Conservation (phyloP, 192 early-diverging fungal species). For the Chytriomyces sp. region DNA sequence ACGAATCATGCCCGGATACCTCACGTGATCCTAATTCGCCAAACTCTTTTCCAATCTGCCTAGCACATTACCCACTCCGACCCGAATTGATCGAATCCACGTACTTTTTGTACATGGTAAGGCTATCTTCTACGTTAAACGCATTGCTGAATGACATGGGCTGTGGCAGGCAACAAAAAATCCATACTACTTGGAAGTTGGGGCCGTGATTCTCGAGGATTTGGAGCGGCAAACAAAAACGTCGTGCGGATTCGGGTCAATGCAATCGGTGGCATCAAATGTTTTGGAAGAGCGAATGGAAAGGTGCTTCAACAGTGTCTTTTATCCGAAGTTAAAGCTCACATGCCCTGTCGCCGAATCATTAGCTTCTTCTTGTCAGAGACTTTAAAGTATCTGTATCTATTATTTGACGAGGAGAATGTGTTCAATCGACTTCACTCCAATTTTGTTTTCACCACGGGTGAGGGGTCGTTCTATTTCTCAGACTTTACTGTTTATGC, state of each 20-base stretch:
- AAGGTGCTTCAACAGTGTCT: constrained; percentile 38
- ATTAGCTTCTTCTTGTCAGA: constrained; percentile 83
- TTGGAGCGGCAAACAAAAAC: constrained; percentile 70
- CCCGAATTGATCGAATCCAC: constrained; percentile 96
- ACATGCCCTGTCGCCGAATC: neutral
- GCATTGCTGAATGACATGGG: neutral
- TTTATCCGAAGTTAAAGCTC: neutral
- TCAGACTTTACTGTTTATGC: too few relatives aligned
- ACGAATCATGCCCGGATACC: constrained; percentile 10
- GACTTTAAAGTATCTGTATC: constrained; percentile 94
- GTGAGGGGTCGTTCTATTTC: constrained; percentile 25
- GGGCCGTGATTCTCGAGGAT: constrained; percentile 84
- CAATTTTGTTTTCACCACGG: constrained; percentile 90
- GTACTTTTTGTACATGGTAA: constrained; percentile 79
- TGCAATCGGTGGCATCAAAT: constrained; percentile 66
- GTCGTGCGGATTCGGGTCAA: constrained; percentile 78
- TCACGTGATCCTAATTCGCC: neutral
- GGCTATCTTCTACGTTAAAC: neutral
- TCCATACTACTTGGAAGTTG: constrained; percentile 87
- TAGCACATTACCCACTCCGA: constrained; percentile 72
- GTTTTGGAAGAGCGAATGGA: constrained; percentile 87
- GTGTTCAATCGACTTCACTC: constrained; percentile 68
- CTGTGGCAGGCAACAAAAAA: constrained; percentile 74
- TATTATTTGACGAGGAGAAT: constrained; percentile 89
- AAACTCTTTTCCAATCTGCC: neutral